Evolutionary conservation across 441 rosid species (phyloP), one percentile per base, ranked within the genome.

Genomic region (Jatropha multifida): DNA sequence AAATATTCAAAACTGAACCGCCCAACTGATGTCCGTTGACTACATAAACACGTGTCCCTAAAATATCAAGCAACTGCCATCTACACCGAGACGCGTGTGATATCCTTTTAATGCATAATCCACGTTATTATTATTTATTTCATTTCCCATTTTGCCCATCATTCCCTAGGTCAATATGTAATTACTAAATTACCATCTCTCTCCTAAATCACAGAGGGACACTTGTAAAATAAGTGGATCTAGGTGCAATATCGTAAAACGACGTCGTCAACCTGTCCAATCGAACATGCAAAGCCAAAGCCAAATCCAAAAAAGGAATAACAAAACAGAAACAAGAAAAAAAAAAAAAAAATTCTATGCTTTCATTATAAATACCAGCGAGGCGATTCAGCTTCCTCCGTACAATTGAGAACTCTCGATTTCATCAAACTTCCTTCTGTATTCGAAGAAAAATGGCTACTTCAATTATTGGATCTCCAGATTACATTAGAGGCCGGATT

Each of bases 401-500:
- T 48, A 48, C 13, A 11, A 10, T 9, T 48, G 0, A 9, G 51
- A 48, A 32, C 32, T 9, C 13, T 48, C 3, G 13, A 9, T 9
- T 48, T 48, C 3, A 46, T 46, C 2, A 46, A 46, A 46, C 1
- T 46, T 9, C 13, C 13, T 46, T 12, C 3, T 46, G 12, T 3
- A 12, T 48, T 12, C 10, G 51, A 48, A 11, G 15, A 48, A 65
- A 41, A 41, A 9, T 48, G 15, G 54, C 52, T 10, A 32, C 44
- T 26, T 4, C 58, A 12, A 48, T 68, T 58, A 46, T 58, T 40
- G 69, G 58, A 8, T 4, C 51, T 3, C 51, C 10, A 69, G 71
- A 23, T 51, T 67, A 62, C 23, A 32, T 4, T 40, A 61, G 54
- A 51, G 78, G 56, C 73, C 14, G 62, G 18, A 20, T 72, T 23